These are phyloP conservation scores for Podospora bellae-mahoneyi DNA, from an alignment of 495 filamentous ascomycete species.

Conservation along the genomic window DNA sequence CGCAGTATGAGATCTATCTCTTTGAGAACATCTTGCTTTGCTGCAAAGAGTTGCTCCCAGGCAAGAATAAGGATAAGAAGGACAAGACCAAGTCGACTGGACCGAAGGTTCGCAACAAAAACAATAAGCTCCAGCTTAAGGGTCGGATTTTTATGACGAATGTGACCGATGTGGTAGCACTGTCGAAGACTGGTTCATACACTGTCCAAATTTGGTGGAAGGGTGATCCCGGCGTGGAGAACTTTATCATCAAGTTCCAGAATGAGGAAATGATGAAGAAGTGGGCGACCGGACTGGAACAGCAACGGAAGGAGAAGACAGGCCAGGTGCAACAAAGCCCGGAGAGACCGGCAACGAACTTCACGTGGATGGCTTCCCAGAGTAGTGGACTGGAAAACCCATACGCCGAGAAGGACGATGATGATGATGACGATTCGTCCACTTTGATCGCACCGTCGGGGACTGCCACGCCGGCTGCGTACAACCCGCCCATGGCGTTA, in stretches of 20 bases:
- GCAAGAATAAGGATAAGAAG: conserved; percentile 73
- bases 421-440: conserved; percentile 65
- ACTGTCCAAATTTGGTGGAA: conserved; percentile 99
- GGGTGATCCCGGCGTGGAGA: conserved; percentile 92
- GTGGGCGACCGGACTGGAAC: conserved; percentile 68
- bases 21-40: conserved; percentile 95
- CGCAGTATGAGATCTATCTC: conserved; percentile 92
- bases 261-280: conserved; percentile 90
- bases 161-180: conserved; percentile 85
- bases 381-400: conserved; percentile 65
- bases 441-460: conserved; percentile 8
- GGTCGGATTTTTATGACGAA: conserved; percentile 99
- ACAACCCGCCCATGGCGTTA: conserved; percentile 14
- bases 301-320: conserved; percentile 54
- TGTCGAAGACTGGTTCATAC: conserved; percentile 80
- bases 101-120: conserved; percentile 65
- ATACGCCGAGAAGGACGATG: conserved; percentile 73
- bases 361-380: conserved; percentile 72
- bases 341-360: conserved; percentile 53
- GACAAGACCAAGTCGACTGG: conserved; percentile 50
- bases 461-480: conserved; percentile 20
- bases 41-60: conserved; percentile 90
- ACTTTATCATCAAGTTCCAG: conserved; percentile 87
- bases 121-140: conserved; percentile 84
- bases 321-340: conserved; percentile 33